Evolutionary conservation across 441 rosid species (phyloP).

Genomic region (Dalechampia spathulata): DNA sequence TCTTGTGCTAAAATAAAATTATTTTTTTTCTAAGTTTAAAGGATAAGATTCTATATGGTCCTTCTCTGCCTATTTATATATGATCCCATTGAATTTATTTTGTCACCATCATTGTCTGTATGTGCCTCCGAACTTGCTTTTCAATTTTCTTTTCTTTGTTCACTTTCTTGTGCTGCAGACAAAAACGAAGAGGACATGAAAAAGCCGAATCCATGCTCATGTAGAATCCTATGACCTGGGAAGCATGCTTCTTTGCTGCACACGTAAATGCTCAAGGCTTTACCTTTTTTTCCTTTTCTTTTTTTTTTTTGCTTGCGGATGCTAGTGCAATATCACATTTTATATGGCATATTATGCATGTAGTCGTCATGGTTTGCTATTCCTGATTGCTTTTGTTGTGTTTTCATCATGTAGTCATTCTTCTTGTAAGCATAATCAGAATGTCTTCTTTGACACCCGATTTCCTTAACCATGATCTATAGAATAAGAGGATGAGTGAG

Average conservation of each 20-base stretch:
- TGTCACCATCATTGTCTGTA: background rate
- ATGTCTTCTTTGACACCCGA: background rate
- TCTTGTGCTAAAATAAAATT: too few species aligned
- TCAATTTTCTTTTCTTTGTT: background rate
- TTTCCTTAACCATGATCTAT: too few species aligned
- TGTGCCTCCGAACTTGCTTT: background rate
- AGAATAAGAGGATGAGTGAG: too few species aligned
- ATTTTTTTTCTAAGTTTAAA: too few species aligned
- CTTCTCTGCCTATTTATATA: too few species aligned
- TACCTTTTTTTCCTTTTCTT: background rate
- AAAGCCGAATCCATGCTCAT: slow-evolving; percentile 31
- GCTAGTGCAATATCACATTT: slow-evolving; percentile 6
- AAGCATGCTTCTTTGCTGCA: background rate
- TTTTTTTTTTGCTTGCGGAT: background rate
- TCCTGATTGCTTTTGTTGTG: background rate
- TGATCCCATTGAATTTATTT: too few species aligned
- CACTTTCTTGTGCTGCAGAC: slow-evolving; percentile 13
- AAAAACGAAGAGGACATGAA: slow-evolving; percentile 27
- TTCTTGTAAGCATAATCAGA: background rate
- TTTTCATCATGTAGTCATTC: background rate
- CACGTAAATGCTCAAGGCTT: too few species aligned
- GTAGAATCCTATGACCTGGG: slow-evolving; percentile 25
- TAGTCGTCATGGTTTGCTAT: background rate
- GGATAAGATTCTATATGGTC: too few species aligned
- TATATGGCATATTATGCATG: background rate